Conservation (phyloP, 2,329 filamentous ascomycete genomes). For the Penicillium polonicum region DNA sequence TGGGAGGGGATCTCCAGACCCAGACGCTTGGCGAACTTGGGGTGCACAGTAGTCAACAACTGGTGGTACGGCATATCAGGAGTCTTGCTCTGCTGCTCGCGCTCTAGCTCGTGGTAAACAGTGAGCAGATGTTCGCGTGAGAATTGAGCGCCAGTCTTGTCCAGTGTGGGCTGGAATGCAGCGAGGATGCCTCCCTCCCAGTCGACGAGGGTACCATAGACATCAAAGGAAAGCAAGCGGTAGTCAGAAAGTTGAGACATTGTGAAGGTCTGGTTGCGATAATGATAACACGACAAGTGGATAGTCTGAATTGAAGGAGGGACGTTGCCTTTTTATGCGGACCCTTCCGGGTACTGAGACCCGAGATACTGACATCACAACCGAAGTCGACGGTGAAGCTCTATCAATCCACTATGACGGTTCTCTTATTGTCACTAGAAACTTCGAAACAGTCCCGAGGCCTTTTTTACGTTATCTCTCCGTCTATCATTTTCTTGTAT, state of each 20-base stretch:
- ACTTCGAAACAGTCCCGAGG: too few species aligned
- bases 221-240: constrained; percentile 66
- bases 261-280: too few species aligned
- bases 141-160: constrained; percentile 42
- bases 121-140: constrained; percentile 14
- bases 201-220: constrained; percentile 76
- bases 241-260: constrained; percentile 34
- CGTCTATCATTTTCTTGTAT: too few species aligned
- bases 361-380: too few species aligned
- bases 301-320: too few species aligned
- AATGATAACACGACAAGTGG: too few species aligned
- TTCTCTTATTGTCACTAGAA: too few species aligned
- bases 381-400: too few species aligned
- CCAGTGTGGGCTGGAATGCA: constrained; percentile 47
- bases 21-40: constrained; percentile 30
- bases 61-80: constrained; percentile 60
- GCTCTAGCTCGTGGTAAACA: constrained; percentile 33
- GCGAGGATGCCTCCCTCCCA: constrained; percentile 65
- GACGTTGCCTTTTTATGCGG: too few species aligned
- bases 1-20: constrained; percentile 8
- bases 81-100: constrained; percentile 50
- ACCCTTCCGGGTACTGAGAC: too few species aligned
- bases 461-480: too few species aligned
- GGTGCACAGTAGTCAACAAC: constrained; percentile 52
- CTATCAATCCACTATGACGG: too few species aligned